A percentile compares a stretch with the other conserved stretches of the same genome.
These are phyloP conservation scores for Sugiyamaella paludigena DNA, from an alignment of 1,139 yeast genomes.

Conservation along the genomic window DNA sequence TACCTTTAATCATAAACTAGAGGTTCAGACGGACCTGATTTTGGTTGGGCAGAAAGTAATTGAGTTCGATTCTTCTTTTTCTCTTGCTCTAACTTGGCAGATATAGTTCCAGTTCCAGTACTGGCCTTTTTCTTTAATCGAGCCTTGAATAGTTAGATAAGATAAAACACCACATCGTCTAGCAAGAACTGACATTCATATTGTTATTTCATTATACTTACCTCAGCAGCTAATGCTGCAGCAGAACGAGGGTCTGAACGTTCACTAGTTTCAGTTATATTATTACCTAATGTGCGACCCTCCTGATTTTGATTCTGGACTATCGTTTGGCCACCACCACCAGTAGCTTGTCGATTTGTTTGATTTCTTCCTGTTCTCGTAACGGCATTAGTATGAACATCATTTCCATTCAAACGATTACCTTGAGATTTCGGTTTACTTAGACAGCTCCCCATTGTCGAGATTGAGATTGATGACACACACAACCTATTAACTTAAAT, in stretches of 20 bases:
- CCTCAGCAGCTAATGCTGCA: slow-evolving; percentile 30
- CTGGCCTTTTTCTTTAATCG: slow-evolving; percentile 13
- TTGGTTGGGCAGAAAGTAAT: slow-evolving; percentile 22
- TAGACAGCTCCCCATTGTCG: slow-evolving; percentile 10
- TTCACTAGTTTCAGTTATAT: slow-evolving; percentile 1
- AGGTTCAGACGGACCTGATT: slow-evolving; percentile 16
- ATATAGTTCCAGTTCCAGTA: slow-evolving; percentile 26
- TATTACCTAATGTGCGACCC: slow-evolving; percentile 5
- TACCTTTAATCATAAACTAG: slow-evolving; percentile 33
- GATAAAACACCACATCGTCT: background rate
- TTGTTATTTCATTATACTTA: no score
- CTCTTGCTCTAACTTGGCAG: slow-evolving; percentile 32
- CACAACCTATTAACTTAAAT: no score
- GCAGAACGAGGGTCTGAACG: slow-evolving; percentile 23
- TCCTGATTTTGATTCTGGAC: background rate
- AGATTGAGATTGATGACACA: no score
- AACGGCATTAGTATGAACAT: background rate
- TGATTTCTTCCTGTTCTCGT: slow-evolving; percentile 1
- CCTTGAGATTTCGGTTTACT: slow-evolving; percentile 11
- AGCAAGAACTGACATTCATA: background rate
- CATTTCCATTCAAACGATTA: background rate
- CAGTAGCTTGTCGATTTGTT: background rate
- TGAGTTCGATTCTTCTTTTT: slow-evolving; percentile 22
- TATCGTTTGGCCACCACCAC: background rate
- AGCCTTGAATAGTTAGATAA: slow-evolving; percentile 8